Conservation (phyloP, 345 rosid genomes). For the Murraya koenigii region DNA sequence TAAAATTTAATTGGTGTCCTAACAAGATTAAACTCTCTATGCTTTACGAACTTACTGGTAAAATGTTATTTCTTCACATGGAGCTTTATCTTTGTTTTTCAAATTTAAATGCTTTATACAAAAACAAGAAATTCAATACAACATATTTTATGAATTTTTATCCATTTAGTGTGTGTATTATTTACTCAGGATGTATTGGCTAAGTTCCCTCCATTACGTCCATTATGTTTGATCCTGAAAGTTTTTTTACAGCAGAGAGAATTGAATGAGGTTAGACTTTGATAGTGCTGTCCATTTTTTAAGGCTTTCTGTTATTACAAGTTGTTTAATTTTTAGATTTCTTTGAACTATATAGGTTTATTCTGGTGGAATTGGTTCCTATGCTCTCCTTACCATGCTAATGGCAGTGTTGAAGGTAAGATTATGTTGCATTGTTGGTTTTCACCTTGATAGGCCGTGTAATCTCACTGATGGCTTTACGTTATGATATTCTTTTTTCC, state of each 20-base stretch:
- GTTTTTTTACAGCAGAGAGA: slow-evolving; percentile 94
- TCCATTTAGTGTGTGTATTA: not conserved
- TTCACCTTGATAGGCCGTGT: slow-evolving; percentile 1
- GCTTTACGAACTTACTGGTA: not conserved
- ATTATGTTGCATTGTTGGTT: not conserved
- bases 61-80: not conserved
- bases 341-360: slow-evolving; percentile 59
- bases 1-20: not conserved
- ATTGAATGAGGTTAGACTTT: slow-evolving; percentile 73
- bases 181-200: slow-evolving; percentile 59
- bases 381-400: slow-evolving; percentile 89
- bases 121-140: not conserved
- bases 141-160: not conserved
- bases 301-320: not conserved
- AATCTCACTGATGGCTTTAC: not conserved
- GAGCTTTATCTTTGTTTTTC: not conserved
- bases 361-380: slow-evolving; percentile 91
- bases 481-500: not conserved
- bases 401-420: slow-evolving; percentile 76
- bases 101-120: too few species aligned
- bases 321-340: slow-evolving; percentile 23
- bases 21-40: not conserved
- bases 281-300: not conserved
- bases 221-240: slow-evolving; percentile 84
- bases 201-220: slow-evolving; percentile 73